Percentiles rank a stretch among this genome's conserved stretches.
Conservation (phyloP, 2,329 filamentous ascomycete genomes). For the Herpotrichia juniperi region DNA sequence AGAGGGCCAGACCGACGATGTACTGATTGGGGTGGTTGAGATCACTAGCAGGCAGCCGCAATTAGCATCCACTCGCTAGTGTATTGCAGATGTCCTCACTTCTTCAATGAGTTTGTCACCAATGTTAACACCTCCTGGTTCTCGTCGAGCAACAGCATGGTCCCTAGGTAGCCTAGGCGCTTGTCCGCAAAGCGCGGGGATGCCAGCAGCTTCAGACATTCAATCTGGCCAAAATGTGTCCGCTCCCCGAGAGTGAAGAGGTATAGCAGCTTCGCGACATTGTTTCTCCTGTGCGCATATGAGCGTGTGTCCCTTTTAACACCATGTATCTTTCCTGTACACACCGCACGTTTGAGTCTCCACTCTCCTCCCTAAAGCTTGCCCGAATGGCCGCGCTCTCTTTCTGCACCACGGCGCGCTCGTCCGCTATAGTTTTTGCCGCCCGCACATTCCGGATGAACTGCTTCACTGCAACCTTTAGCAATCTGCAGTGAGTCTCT, state of each 20-base stretch:
- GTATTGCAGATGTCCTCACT: constrained; percentile 62
- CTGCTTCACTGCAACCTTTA: constrained; percentile 79
- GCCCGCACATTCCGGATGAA: constrained; percentile 99
- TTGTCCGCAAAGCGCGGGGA: constrained; percentile 98
- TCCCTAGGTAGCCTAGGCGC: constrained; percentile 91
- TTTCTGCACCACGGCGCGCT: constrained; percentile 97
- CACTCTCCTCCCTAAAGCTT: constrained; percentile 96
- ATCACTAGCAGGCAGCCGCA: constrained; percentile 65
- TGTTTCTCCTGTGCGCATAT: constrained; percentile 76
- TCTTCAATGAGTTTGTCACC: constrained; percentile 97
- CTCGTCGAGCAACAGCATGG: constrained; percentile 94
- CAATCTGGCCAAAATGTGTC: constrained; percentile 98
- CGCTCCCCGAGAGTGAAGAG: constrained; percentile 97
- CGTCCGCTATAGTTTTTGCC: constrained; percentile 98
- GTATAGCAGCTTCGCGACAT: constrained; percentile 97
- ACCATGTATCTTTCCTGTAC: constrained; percentile 20
- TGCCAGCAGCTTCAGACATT: constrained; percentile 95
- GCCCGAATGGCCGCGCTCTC: constrained; percentile 97
- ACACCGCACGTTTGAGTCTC: constrained; percentile 88
- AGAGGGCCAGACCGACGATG: constrained; percentile 93
- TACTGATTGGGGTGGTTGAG: constrained; percentile 98
- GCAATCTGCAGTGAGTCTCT: constrained; percentile 20
- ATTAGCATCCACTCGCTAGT: background rate
- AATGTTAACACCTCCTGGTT: constrained; percentile 97
- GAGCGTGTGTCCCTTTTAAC: constrained; percentile 21